Evolutionary conservation across 495 filamentous ascomycete species (phyloP).

Genomic region (Podospora didyma): DNA sequence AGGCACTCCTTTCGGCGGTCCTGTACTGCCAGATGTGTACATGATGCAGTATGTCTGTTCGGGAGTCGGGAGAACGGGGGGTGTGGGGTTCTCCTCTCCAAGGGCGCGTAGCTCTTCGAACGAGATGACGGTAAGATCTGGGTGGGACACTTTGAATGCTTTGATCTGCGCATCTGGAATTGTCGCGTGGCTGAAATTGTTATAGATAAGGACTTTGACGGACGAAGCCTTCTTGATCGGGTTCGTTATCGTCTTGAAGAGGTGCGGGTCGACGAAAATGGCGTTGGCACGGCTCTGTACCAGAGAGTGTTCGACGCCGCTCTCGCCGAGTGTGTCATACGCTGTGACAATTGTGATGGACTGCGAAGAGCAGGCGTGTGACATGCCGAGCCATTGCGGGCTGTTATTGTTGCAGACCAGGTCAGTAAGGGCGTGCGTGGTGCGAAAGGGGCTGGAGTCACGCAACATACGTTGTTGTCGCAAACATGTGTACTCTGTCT

Average conservation of each 20-base stretch:
- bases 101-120: slow-evolving; percentile 47
- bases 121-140: slow-evolving; percentile 37
- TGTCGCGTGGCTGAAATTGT: slow-evolving; percentile 35
- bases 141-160: slow-evolving; percentile 37
- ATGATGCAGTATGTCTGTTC: slow-evolving; percentile 83
- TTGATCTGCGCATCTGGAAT: slow-evolving; percentile 37
- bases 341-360: slow-evolving; percentile 93
- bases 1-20: slow-evolving; percentile 82
- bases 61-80: slow-evolving; percentile 61
- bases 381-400: slow-evolving; percentile 48
- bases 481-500: slow-evolving; percentile 59
- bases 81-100: slow-evolving; percentile 60
- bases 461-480: slow-evolving; percentile 43
- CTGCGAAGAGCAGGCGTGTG: slow-evolving; percentile 76
- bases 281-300: slow-evolving; percentile 55
- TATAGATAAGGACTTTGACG: slow-evolving; percentile 44
- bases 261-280: slow-evolving; percentile 60
- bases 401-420: slow-evolving; percentile 18
- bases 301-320: slow-evolving; percentile 59
- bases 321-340: slow-evolving; percentile 67
- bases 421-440: slow-evolving; percentile 7
- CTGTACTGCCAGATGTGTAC: slow-evolving; percentile 92
- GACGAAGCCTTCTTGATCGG: slow-evolving; percentile 40
- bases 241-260: slow-evolving; percentile 44
- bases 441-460: slow-evolving; percentile 9